phyloP scores from a whole-genome alignment of 164 flowering plant genomes.

The Magnolia sinica region DNA sequence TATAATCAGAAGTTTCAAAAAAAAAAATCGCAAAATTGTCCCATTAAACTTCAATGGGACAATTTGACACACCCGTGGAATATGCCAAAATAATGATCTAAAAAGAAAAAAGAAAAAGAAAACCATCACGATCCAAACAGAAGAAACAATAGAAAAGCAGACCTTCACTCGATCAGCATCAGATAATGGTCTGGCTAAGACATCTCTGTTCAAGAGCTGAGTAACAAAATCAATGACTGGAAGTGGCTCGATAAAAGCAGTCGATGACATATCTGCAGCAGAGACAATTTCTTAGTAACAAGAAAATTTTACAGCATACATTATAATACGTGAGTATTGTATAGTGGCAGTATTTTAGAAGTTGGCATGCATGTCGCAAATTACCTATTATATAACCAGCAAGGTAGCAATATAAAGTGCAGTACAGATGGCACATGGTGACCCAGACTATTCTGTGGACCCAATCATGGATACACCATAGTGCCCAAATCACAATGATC shows the following conservation, averaged over 20 bases:
- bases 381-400: background rate
- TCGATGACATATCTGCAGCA: constrained; percentile 79
- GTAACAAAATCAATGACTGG: constrained; percentile 85
- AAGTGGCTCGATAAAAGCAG: constrained; percentile 94
- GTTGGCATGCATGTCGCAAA: too few relatives aligned
- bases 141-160: background rate
- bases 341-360: too few relatives aligned
- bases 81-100: too few relatives aligned
- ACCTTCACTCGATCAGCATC: constrained; percentile 96
- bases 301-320: background rate
- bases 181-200: constrained; percentile 65
- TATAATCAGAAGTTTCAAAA: background rate
- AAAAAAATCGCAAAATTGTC: background rate
- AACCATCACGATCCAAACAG: background rate
- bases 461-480: too few relatives aligned
- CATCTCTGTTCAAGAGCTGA: constrained; percentile 72
- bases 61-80: background rate
- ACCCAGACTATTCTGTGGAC: too few relatives aligned
- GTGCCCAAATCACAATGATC: too few relatives aligned
- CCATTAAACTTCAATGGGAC: background rate
- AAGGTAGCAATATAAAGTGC: too few relatives aligned
- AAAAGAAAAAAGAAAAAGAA: too few relatives aligned
- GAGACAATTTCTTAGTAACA: background rate
- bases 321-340: too few relatives aligned
- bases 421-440: background rate